Conservation (phyloP, 176 grass and related monocot species). For the bread wheat (Triticum aestivum) region IWGSC_CS_RefSeq_v2.1 NC_057802.1:457875506-457876005, state of each 20-base stretch:
- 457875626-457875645: not conserved
- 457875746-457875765: not conserved
- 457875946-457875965: not conserved
- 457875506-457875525: slow-evolving; percentile 24
- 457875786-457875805: not conserved
- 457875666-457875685: not conserved
- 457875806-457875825: not conserved
- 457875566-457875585: slow-evolving; percentile 48
- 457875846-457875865: not conserved
- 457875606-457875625: no score
- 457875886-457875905: not conserved
- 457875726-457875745: not conserved
- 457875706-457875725: not conserved
- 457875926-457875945: no score
- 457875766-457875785: not conserved
- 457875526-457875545: slow-evolving; percentile 37
- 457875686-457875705: not conserved
- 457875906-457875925: no score
- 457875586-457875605: not conserved
- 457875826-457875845: no score
- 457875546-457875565: slow-evolving; percentile 54
- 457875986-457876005: no score
- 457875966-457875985: not conserved
- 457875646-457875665: not conserved
- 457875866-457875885: not conserved